phyloP scores from a whole-genome alignment of 2,329 filamentous ascomycete species.

The Fonsecaea multimorphosa region DNA sequence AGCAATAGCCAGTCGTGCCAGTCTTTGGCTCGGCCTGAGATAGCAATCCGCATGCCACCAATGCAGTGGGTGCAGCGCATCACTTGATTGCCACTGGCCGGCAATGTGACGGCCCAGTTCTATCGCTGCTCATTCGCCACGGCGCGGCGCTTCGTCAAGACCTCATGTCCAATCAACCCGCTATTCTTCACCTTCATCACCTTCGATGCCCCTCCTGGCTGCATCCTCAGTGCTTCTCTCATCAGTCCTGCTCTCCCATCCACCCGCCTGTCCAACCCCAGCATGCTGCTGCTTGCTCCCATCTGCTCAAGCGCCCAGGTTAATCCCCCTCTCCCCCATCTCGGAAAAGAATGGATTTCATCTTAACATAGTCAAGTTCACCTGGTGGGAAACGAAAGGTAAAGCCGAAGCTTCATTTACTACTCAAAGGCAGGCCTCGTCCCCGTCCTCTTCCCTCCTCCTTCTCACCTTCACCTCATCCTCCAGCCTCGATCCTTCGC shows the following conservation, averaged over 20 bases:
- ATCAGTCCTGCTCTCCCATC: slow-evolving; percentile 14
- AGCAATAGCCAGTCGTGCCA: too few relatives aligned
- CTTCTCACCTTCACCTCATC: slow-evolving; percentile 21
- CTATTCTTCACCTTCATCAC: slow-evolving; percentile 5
- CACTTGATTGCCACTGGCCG: slow-evolving; percentile 7
- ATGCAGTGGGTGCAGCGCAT: neutral
- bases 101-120: slow-evolving; percentile 7
- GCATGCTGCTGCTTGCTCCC: too few relatives aligned
- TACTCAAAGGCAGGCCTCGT: slow-evolving; percentile 7
- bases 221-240: neutral
- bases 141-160: slow-evolving; percentile 25
- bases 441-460: slow-evolving; percentile 7
- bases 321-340: slow-evolving; percentile 17
- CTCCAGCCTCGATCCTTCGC: slow-evolving; percentile 23
- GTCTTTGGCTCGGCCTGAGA: neutral
- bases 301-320: slow-evolving; percentile 32
- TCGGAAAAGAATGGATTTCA: slow-evolving; percentile 20
- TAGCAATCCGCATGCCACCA: neutral
- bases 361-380: slow-evolving; percentile 8
- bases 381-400: neutral
- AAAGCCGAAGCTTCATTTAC: slow-evolving; percentile 15
- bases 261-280: slow-evolving; percentile 24
- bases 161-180: slow-evolving; percentile 26
- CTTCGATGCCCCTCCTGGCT: slow-evolving; percentile 21
- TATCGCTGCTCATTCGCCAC: slow-evolving; percentile 21